Base-by-base conservation (phyloP, 1,139 yeast genomes). In the Zygoascus sp. region DNA sequence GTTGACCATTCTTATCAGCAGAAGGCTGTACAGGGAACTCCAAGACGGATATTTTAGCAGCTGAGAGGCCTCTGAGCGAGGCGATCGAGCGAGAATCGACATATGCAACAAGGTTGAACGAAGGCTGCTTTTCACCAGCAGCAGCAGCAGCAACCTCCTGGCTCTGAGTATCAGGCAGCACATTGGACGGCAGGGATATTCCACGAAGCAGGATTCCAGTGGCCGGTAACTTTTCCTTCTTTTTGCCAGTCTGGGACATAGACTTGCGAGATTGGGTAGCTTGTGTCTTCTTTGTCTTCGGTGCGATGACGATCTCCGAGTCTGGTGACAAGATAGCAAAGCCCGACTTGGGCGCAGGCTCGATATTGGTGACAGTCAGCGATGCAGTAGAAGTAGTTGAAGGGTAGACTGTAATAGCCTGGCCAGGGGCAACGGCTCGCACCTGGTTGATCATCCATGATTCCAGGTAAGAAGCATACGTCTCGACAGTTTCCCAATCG, bases 401-500 rank as follows among this genome's bases (percentile, higher is more conserved):
- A 0, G 96, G 85, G 59, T 80, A 87, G 1, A 90, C 84, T 10
- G 85, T 77, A 48, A 90, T 68, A 1, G 74, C 68, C 53, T 83
- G 92, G 43, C 74, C 70, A 21, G 73, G 52, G 0, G 81, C 71
- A 1, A 89, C 85, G 44, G 94, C 85, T 50, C 97, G 72, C 1
- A 94, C 81, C 63, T 90, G 97, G 46, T 81, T 79, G 38, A 90
- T 69, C 57, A 90, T 73, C 56, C 80, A 79, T 43, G 80, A 79
- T 60, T 92, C 97, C 36, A 92, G 74, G 44, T 75, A 77, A 42
- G 76, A 80, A 1, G 96, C 94, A 64, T 92, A 87, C 3, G 85
- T 68, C 59, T 89, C 96, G 5, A 89, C 86, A 36, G 86, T 70
- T 57, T 90, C 97, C 97, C 97, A 92, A 61, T 92, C 98, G 3